A percentile compares a stretch with the other conserved stretches of the same genome.
Evolutionary conservation across 805 yeast species (phyloP).

Genomic region (Ascoidea rubescens): DNA sequence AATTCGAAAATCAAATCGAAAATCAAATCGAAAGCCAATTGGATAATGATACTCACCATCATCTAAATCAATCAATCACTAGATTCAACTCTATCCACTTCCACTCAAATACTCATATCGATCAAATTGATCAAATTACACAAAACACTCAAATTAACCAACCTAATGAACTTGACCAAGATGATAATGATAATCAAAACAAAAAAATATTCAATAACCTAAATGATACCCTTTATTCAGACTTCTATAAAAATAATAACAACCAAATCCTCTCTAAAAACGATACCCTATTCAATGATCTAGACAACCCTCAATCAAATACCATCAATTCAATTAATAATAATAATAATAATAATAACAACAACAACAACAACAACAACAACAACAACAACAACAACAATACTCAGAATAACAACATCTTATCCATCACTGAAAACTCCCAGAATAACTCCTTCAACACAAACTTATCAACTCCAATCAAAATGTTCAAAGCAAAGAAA

Average conservation of each 20-base stretch:
- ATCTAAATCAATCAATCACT: background rate
- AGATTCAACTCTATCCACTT: background rate
- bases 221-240: too few relatives aligned
- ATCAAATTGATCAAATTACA: background rate
- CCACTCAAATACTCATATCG: background rate
- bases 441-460: background rate
- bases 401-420: too few relatives aligned
- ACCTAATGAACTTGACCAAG: background rate
- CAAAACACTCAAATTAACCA: too few relatives aligned
- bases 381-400: too few relatives aligned
- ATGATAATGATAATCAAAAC: background rate
- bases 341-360: too few relatives aligned
- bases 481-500: slow-evolving; percentile 33
- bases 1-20: too few relatives aligned
- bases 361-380: too few relatives aligned
- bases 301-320: background rate
- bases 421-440: too few relatives aligned
- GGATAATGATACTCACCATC: too few relatives aligned
- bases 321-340: background rate
- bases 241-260: too few relatives aligned
- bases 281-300: background rate
- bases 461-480: slow-evolving; percentile 19
- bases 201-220: too few relatives aligned
- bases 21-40: too few relatives aligned
- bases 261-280: background rate